Conservation (phyloP, 345 rosid species). For the Citrus mangshanensis region DNA sequence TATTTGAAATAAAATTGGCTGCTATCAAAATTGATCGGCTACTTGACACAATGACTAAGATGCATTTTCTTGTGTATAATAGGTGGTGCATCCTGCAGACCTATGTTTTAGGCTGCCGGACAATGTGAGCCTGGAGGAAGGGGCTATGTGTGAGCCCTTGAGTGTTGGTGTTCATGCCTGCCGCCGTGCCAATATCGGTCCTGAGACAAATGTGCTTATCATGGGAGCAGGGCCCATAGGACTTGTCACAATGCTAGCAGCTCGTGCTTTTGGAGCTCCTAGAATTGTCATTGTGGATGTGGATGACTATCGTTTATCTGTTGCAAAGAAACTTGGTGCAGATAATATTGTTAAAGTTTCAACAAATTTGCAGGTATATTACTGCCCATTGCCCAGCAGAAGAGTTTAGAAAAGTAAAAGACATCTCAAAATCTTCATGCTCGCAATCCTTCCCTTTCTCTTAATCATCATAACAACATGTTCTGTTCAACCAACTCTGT, state of each 20-base stretch:
- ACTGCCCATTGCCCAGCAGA: neutral
- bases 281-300: slow-evolving; percentile 74
- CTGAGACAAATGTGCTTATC: slow-evolving; percentile 64
- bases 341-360: slow-evolving; percentile 65
- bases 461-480: neutral
- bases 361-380: slow-evolving; percentile 52
- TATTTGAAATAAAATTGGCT: neutral
- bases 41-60: neutral
- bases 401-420: neutral
- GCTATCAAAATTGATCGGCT: slow-evolving; percentile 5
- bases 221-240: slow-evolving; percentile 97
- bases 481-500: neutral
- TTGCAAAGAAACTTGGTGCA: slow-evolving; percentile 77
- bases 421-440: neutral
- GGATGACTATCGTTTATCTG: slow-evolving; percentile 61
- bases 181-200: slow-evolving; percentile 73
- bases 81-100: slow-evolving; percentile 95
- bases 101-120: slow-evolving; percentile 87
- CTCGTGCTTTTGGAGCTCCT: slow-evolving; percentile 89
- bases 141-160: slow-evolving; percentile 95
- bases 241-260: slow-evolving; percentile 76
- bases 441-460: neutral
- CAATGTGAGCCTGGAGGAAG: slow-evolving; percentile 90
- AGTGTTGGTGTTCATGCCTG: slow-evolving; percentile 97
- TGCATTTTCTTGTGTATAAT: slow-evolving; percentile 4